Evolutionary conservation across 2,329 filamentous ascomycete genomes (phyloP), one percentile per base, ranked within the genome.

Genomic region (Venturiaceae sp.): DNA sequence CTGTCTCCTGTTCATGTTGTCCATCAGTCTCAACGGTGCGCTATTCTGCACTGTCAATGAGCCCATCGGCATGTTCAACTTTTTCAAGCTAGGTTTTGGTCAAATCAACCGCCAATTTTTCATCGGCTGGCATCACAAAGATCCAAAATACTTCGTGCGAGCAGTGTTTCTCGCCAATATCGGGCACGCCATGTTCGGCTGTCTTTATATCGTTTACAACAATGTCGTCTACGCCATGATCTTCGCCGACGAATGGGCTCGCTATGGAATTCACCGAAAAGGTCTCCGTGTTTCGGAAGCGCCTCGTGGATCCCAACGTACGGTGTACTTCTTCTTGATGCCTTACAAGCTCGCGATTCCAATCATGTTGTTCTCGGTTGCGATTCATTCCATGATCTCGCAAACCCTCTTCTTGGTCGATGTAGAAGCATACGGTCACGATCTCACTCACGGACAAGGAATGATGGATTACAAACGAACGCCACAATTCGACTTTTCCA

Each of bases 191-290:
- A 47, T 54, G 11, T 58, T 58, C 36, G 46, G 56, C 21, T 8
- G 28, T 34, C 46, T 60, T n/a, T 60, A 60, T 26, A 37, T 79
- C 3, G 63, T 68, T 1, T 72, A 74, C 63, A 80, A 80, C 62
- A 65, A 65, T 2, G 64, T 80, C 8, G 68, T 76, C 23, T 82
- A 77, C 0, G 69, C 65, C 2, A 79, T 81, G 67, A 68, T 77
- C 0, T 64, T 75, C 0, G 74, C 72, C 0, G 64, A 68, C 8
- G 81, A 83, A 65, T 83, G 75, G 66, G 72, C 69, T 44, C 63
- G 64, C 8, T 59, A 50, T 26, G 58, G 54, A 21, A 41, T n/a
- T 19, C 0, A 16, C 58, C 0, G 62, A 63, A 3, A 73, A 59
- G 58, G 63, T 0, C 68, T 78, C 0, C 67, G 75, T 1, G 74